Base-by-base conservation (phyloP, 345 rosid genomes). In the Abelmoschus esculentus region DNA sequence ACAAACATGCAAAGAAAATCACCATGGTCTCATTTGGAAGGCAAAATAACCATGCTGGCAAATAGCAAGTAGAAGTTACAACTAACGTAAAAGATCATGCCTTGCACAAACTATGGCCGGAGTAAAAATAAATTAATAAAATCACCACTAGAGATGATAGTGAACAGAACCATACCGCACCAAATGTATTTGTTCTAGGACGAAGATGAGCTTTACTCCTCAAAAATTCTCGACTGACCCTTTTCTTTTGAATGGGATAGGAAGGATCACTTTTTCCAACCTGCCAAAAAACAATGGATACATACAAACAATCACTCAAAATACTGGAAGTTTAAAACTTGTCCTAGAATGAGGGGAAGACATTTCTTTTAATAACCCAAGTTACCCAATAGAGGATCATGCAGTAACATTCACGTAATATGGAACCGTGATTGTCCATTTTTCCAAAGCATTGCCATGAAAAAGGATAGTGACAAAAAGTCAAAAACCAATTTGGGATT, bases 191-290 rank as follows among this genome's bases (percentile, higher is more conserved):
- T 66, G 96, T 88, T 83, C 97, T 87, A n/a, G 99, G 96, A 72
- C 99, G 97, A 70, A 95, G 87, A 87, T 91, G 97, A 81, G 99
- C 97, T 83, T 90, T 90, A 72, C 90, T 88, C 80, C 97, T 88
- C 85, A 95, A 82, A 79, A 90, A 88, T 73, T 95, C 99, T 72
- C 90, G 82, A 83, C 96, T 85, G 36, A 86, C 93, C 71, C 93
- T 84, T 79, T 95, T 95, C 90, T 95, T 91, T 80, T 95, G 99
- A 66, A 91, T 86, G 52, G 96, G 99, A 82, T 77, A 91, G 26
- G 97, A 91, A 66, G 93, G 83, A 75, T 90, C 99, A 64, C 97
- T 88, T 77, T 91, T 80, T 29, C 99, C 97, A 78, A 95, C 84
- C 97, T 95, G 69, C 2, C 58, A 70, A 49, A 72, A 38, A 7